Percentiles rank a stretch among this genome's conserved stretches.
Conservation (phyloP, 192 early-diverging fungal species). For the Geranomyces michiganensis region DNA sequence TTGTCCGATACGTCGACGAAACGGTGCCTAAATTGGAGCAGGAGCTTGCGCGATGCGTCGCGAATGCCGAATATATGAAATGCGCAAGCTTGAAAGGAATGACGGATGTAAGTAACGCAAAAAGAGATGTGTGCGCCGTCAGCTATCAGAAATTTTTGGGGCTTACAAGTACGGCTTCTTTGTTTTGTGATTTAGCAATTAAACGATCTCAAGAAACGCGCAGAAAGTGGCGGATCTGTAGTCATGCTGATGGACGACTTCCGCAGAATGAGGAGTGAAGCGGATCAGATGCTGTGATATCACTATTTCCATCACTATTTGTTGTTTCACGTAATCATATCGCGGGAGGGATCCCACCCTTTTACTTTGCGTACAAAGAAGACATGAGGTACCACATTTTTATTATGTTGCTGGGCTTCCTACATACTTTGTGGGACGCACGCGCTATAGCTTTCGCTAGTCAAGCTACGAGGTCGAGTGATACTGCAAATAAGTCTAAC, state of each 20-base stretch:
- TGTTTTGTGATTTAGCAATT: background rate
- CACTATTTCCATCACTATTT: background rate
- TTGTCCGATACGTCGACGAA: slow-evolving; percentile 23
- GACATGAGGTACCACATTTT: too few species aligned
- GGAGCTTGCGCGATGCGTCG: background rate
- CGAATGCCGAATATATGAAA: slow-evolving; percentile 22
- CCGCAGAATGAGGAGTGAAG: slow-evolving; percentile 13
- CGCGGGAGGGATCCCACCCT: too few species aligned
- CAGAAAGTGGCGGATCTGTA: slow-evolving; percentile 3
- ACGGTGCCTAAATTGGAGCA: slow-evolving; percentile 24
- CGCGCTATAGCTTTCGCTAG: too few species aligned
- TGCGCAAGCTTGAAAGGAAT: slow-evolving; percentile 22
- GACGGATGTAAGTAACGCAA: slow-evolving; percentile 18
- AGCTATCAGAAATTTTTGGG: background rate
- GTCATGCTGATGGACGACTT: slow-evolving; percentile 21
- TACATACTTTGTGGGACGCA: too few species aligned
- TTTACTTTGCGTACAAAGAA: too few species aligned
- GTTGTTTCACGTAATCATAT: too few species aligned
- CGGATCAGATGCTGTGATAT: slow-evolving; percentile 19
- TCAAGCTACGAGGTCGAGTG: too few species aligned
- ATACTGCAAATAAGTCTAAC: too few species aligned
- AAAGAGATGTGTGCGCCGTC: background rate
- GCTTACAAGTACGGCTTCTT: background rate
- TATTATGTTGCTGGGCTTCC: too few species aligned
- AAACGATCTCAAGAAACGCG: slow-evolving; percentile 12